Conservation (phyloP, 352 stramenopile genomes). For the Phytopythium litorale region DNA sequence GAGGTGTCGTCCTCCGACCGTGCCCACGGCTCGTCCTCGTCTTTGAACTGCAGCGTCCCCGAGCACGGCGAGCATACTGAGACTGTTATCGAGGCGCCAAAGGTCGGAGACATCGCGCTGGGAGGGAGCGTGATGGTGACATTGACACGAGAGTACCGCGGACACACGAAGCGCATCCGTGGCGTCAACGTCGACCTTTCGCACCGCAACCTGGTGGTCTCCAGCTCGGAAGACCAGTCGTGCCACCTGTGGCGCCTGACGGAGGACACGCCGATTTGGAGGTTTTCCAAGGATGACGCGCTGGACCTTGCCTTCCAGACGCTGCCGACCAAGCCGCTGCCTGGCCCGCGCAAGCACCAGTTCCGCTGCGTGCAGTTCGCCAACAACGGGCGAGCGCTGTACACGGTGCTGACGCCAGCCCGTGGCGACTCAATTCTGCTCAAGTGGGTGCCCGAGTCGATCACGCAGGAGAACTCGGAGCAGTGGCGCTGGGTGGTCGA, state of each 20-base stretch:
- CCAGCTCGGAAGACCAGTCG: conserved; percentile 72
- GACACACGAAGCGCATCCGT: conserved; percentile 76
- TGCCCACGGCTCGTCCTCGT: conserved; percentile 27
- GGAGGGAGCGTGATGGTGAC: conserved; percentile 45
- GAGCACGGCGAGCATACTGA: conserved; percentile 18
- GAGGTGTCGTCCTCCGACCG: conserved; percentile 52
- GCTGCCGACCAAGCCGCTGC: conserved; percentile 37
- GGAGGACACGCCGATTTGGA: conserved; percentile 53
- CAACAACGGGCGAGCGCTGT: conserved; percentile 59
- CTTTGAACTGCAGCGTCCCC: conserved; percentile 23
- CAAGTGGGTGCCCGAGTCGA: conserved; percentile 74
- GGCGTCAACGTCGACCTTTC: conserved; percentile 79
- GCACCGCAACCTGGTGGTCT: conserved; percentile 74
- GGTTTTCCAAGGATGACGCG: conserved; percentile 76
- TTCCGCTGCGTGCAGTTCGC: conserved; percentile 80
- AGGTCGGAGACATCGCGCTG: conserved; percentile 55
- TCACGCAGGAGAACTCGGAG: conserved; percentile 60
- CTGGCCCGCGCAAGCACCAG: conserved; percentile 60
- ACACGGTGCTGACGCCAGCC: conserved; percentile 70
- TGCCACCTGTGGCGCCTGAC: conserved; percentile 82
- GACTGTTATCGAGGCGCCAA: conserved; percentile 27
- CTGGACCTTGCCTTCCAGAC: conserved; percentile 55
- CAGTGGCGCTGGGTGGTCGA: conserved; percentile 71
- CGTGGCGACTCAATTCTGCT: conserved; percentile 76
- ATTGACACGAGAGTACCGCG: conserved; percentile 69